Evolutionary conservation across 106 monocot genomes (phyloP).

Genomic region (Allium sativum): DNA sequence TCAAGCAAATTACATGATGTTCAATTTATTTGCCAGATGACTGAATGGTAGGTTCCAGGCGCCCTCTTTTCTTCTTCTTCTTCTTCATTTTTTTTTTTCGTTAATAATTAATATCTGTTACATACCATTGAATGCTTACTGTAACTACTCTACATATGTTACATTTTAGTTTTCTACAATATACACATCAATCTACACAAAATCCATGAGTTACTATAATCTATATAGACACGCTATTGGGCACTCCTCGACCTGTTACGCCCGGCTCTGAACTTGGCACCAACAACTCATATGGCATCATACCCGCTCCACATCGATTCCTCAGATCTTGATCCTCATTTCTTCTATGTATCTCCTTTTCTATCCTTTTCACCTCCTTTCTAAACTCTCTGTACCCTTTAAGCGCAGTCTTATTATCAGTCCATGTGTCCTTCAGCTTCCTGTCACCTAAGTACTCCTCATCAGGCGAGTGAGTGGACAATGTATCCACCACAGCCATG

Average conservation of each 20-base stretch:
- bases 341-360: conserved; percentile 56
- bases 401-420: conserved; percentile 19
- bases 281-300: conserved; percentile 70
- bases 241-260: conserved; percentile 77
- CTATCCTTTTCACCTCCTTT: conserved; percentile 33
- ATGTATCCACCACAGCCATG: conserved; percentile 88
- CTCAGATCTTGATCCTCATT: conserved; percentile 35
- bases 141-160: not conserved
- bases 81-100: too few relatives aligned
- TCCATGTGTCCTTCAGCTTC: conserved; percentile 19
- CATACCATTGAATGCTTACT: not conserved
- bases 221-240: conserved; percentile 82
- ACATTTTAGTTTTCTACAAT: not conserved
- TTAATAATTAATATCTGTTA: too few relatives aligned
- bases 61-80: too few relatives aligned
- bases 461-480: conserved; percentile 92
- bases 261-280: conserved; percentile 60
- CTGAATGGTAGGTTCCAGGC: too few relatives aligned
- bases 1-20: too few relatives aligned
- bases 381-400: conserved; percentile 42
- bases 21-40: too few relatives aligned
- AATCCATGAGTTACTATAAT: conserved; percentile 29
- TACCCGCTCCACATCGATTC: conserved; percentile 82
- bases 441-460: conserved; percentile 84
- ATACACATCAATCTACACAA: conserved; percentile 3